A percentile compares a stretch with the other conserved stretches of the same genome.
These are phyloP conservation scores for Emergomyces orientalis DNA, from an alignment of 2,329 filamentous ascomycete species.

Conservation along the genomic window DNA sequence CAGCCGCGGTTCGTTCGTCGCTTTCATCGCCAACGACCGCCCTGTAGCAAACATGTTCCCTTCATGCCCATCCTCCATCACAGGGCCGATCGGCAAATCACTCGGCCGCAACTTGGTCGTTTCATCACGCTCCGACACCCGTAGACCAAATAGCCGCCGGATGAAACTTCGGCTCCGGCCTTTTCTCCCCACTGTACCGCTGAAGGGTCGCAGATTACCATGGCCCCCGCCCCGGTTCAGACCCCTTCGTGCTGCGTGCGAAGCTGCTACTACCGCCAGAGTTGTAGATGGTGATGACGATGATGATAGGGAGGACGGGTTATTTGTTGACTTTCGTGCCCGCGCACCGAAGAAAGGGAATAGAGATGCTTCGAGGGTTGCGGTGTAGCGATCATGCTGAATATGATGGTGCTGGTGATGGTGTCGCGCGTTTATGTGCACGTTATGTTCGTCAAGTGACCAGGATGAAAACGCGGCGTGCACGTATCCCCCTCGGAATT, in stretches of 20 bases:
- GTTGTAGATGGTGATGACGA: background rate
- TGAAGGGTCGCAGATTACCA: constrained; percentile 15
- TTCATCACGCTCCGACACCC: constrained; percentile 23
- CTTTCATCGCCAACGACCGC: constrained; percentile 62
- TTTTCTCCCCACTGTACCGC: constrained; percentile 25
- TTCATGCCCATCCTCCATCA: constrained; percentile 50
- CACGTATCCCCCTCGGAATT: background rate
- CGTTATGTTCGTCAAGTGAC: background rate
- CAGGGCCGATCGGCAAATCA: constrained; percentile 46
- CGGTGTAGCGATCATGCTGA: background rate
- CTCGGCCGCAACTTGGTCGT: constrained; percentile 42
- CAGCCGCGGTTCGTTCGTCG: constrained; percentile 72
- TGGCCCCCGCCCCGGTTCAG: background rate
- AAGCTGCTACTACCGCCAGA: constrained; percentile 8
- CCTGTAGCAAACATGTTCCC: constrained; percentile 59
- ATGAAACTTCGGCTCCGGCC: constrained; percentile 24
- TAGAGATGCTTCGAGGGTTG: constrained; percentile 26
- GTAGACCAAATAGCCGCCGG: constrained; percentile 30
- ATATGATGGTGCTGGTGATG: background rate
- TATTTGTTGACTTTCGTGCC: constrained; percentile 9
- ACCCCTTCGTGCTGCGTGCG: constrained; percentile 5
- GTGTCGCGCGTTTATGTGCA: background rate
- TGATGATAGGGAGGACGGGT: constrained; percentile 8
- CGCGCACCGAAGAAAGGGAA: constrained; percentile 18
- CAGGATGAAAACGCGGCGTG: background rate